Evolutionary conservation across 768 basidiomycete genomes (phyloP).

Genomic region (Psilocybe tampanensis): DNA sequence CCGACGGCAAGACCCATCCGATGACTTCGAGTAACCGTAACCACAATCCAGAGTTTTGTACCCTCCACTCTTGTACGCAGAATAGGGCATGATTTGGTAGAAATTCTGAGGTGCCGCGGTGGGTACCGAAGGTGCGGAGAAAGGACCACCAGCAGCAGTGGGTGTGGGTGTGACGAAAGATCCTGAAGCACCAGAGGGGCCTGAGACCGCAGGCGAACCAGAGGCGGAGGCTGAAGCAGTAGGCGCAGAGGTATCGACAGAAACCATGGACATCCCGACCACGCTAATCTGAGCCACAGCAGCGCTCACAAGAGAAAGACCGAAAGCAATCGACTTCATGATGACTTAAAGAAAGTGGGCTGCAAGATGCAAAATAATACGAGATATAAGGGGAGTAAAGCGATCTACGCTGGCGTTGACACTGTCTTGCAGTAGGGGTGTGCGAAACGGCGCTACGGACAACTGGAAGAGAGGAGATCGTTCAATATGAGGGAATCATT

Average conservation of each 20-base stretch:
- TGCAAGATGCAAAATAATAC: constrained; percentile 39
- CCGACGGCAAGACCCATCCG: constrained; percentile 54
- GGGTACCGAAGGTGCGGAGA: constrained; percentile 34
- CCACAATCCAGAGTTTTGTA: constrained; percentile 70
- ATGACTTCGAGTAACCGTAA: constrained; percentile 63
- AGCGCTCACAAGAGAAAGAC: constrained; percentile 58
- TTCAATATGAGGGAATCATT: constrained; percentile 46
- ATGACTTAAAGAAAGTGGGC: constrained; percentile 46
- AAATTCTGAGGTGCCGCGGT: constrained; percentile 41
- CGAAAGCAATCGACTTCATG: constrained; percentile 66
- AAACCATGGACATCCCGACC: constrained; percentile 46
- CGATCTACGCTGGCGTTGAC: constrained; percentile 70
- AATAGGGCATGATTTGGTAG: constrained; percentile 59
- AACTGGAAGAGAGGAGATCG: constrained; percentile 27
- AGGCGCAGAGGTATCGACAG: constrained; percentile 27
- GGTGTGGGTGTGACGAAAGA: constrained; percentile 21
- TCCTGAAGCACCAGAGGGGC: constrained; percentile 17
- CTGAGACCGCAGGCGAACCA: constrained; percentile 16
- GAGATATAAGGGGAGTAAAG: constrained; percentile 39
- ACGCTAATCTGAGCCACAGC: constrained; percentile 57
- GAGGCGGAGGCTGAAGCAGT: too few species aligned
- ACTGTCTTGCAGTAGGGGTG: constrained; percentile 69
- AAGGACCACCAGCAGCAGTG: constrained; percentile 22
- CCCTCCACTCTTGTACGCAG: constrained; percentile 60
- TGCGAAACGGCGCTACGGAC: constrained; percentile 37